Conservation (phyloP, 2,329 filamentous ascomycete species). For the Bisporella sp. region DNA sequence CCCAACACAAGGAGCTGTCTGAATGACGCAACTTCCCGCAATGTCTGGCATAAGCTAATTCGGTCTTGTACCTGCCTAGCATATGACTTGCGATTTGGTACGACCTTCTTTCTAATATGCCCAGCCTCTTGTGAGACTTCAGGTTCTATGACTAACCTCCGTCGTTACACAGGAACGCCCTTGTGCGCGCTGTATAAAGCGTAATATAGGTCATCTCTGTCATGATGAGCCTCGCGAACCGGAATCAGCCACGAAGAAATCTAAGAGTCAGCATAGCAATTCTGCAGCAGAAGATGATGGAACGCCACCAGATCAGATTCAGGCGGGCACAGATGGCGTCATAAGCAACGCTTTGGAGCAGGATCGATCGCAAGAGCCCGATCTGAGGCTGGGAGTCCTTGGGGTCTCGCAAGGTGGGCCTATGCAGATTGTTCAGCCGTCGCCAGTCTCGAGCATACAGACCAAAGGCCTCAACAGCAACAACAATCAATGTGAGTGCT, state of each 20-base stretch:
- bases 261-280: slow-evolving; percentile 57
- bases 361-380: slow-evolving; percentile 38
- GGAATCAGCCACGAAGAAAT: slow-evolving; percentile 60
- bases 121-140: slow-evolving; percentile 25
- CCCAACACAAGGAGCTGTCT: slow-evolving; percentile 18
- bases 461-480: slow-evolving; percentile 53
- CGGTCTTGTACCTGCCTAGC: slow-evolving; percentile 42
- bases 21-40: slow-evolving; percentile 24
- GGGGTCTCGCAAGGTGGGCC: slow-evolving; percentile 41
- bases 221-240: slow-evolving; percentile 93
- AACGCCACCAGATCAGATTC: slow-evolving; percentile 43
- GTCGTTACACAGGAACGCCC: slow-evolving; percentile 67
- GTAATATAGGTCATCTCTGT: slow-evolving; percentile 96
- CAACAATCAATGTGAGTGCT: slow-evolving; percentile 64
- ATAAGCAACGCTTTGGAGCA: slow-evolving; percentile 50
- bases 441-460: slow-evolving; percentile 61
- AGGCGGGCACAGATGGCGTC: slow-evolving; percentile 35
- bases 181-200: slow-evolving; percentile 95
- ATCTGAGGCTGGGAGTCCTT: slow-evolving; percentile 30
- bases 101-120: slow-evolving; percentile 30
- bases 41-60: slow-evolving; percentile 28
- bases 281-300: slow-evolving; percentile 54
- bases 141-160: slow-evolving; percentile 23
- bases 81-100: slow-evolving; percentile 92
- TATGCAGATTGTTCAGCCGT: slow-evolving; percentile 66